Base-by-base conservation (phyloP, 345 rosid genomes). In the Lenwebbia sp. region DNA sequence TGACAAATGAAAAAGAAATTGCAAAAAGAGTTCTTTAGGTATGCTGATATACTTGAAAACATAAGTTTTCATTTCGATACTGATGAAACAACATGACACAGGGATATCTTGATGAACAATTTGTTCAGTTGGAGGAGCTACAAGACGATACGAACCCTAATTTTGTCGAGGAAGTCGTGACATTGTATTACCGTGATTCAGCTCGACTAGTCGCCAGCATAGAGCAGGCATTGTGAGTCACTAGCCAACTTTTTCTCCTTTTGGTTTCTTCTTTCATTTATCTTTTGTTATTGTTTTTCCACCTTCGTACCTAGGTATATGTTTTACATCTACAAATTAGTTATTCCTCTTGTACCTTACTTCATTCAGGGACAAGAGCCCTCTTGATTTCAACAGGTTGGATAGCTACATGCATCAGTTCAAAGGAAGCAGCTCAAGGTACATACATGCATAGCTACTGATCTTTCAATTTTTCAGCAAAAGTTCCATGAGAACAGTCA, bases 351-450 rank as follows among this genome's bases (percentile, higher is more conserved):
- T 81, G 57, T 6, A 11, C 56, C 70, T 14, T 65, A 52, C 33
- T 47, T 6, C 33, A 12, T 88, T 57, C 86, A 94, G 97, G 93
- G 95, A 88, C 88, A 92, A 85, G 86, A 84, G 82, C 53, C 92
- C 94, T 83, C 89, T 91, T 83, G 95, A 94, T 88, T 97, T 93
- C 81, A 88, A 88, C 83, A 93, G 93, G 85, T 87, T 97, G 85
- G 99, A 97, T 89, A 88, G 86, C 86, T 89, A 85, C 87, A 97
- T 97, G 97, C 98, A 97, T 86, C 99, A 95, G 89, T 97, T 95
- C 91, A 97, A 93, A 88, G 99, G 99, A 90, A 97, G 98, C 84
- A 94, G 97, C 90, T 91, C 96, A 51, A 97, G 98, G 99, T 95
- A 88, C 85, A 17, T 2, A 54, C 25, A 25, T 25, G 74, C 50